Percentiles rank a stretch among this genome's conserved stretches.
Evolutionary conservation across 2,329 filamentous ascomycete species (phyloP).

Genomic region (Westerdykella ornata): DNA sequence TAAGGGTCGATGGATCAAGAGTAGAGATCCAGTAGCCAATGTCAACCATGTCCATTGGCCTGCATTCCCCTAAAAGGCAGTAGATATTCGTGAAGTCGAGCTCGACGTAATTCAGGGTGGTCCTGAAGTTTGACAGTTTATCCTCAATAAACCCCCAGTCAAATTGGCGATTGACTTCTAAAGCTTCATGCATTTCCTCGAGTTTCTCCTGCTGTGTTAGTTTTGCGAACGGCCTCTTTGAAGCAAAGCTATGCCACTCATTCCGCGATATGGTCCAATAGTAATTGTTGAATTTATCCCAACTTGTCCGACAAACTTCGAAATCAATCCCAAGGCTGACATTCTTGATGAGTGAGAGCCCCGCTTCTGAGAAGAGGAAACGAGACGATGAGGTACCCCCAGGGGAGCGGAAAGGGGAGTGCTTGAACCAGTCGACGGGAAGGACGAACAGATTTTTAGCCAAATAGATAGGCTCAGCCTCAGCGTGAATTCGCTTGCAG

Average conservation of each 20-base stretch:
- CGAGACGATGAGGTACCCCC: too few relatives aligned
- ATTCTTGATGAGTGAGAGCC: constrained; percentile 1
- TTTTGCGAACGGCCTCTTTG: not conserved
- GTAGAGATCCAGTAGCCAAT: constrained; percentile 9
- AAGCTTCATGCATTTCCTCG: not conserved
- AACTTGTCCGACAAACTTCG: not conserved
- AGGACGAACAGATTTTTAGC: constrained; percentile 14
- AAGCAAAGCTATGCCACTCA: not conserved
- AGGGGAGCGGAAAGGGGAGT: too few relatives aligned
- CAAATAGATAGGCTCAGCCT: constrained; percentile 14
- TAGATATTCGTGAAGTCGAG: constrained; percentile 8
- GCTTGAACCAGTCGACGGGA: constrained; percentile 2
- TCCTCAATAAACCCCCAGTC: not conserved
- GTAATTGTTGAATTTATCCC: not conserved
- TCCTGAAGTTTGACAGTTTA: not conserved
- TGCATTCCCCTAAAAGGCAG: constrained; percentile 3
- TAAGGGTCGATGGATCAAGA: constrained; percentile 3
- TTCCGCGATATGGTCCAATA: not conserved
- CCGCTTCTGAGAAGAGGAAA: too few relatives aligned
- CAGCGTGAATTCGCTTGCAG: constrained; percentile 9
- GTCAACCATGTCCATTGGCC: not conserved
- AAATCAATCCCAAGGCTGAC: not conserved
- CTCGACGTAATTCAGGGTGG: constrained; percentile 1
- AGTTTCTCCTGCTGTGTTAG: not conserved
- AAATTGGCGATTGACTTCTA: not conserved